Conservation (phyloP, 352 stramenopile genomes). For the Phytophthora pini region DNA sequence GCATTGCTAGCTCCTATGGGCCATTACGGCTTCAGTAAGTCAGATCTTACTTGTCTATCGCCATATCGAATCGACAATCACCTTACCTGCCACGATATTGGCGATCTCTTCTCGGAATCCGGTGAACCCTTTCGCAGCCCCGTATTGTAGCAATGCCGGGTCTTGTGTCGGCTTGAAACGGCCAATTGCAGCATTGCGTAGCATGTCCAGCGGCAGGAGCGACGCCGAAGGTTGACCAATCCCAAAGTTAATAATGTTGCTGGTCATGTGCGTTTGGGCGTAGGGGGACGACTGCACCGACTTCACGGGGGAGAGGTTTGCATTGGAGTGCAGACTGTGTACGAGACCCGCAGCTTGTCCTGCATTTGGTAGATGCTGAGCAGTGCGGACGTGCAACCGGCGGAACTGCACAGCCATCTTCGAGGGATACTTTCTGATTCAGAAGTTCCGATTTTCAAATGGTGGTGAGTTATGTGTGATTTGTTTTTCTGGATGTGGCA, state of each 20-base stretch:
- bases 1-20: conserved; percentile 8
- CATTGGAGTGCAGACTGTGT: conserved; percentile 8
- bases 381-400: conserved; percentile 3
- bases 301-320: conserved; percentile 12
- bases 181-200: conserved; percentile 52
- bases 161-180: conserved; percentile 68
- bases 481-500: background rate
- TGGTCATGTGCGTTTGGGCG: conserved; percentile 67
- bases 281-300: conserved; percentile 72
- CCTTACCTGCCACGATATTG: conserved; percentile 56
- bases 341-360: conserved; percentile 5
- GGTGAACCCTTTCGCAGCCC: conserved; percentile 67
- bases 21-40: background rate
- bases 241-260: conserved; percentile 82
- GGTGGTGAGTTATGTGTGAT: background rate
- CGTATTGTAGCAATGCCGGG: conserved; percentile 75
- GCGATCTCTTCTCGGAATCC: conserved; percentile 77
- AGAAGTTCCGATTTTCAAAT: background rate
- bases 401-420: conserved; percentile 21
- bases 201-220: conserved; percentile 76
- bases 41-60: conserved; percentile 8
- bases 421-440: background rate
- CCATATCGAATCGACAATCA: conserved; percentile 5
- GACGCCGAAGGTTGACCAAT: conserved; percentile 82
- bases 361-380: background rate